Evolutionary conservation across 768 basidiomycete species (phyloP).

Genomic region (Tephrocybe sp.): DNA sequence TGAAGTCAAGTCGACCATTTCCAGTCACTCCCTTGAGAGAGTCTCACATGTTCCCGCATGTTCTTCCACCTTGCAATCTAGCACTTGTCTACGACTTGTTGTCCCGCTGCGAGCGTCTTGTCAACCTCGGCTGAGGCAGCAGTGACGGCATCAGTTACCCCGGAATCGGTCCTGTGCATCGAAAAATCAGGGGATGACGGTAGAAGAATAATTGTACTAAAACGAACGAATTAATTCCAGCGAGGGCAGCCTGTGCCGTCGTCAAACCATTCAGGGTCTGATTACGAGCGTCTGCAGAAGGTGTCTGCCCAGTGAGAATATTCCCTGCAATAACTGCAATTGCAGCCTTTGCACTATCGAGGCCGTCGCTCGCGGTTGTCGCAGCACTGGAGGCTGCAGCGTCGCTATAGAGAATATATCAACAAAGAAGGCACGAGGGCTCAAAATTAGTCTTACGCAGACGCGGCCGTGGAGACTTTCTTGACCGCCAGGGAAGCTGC

Average conservation of each 20-base stretch:
- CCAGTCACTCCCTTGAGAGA: background rate
- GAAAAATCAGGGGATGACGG: background rate
- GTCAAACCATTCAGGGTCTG: slow-evolving; percentile 21
- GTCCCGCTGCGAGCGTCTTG: slow-evolving; percentile 23
- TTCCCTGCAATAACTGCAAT: slow-evolving; percentile 24
- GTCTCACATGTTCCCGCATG: background rate
- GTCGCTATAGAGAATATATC: slow-evolving; percentile 16
- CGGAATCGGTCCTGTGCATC: slow-evolving; percentile 20
- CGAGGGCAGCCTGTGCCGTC: slow-evolving; percentile 21
- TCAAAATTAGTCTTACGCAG: slow-evolving; percentile 11
- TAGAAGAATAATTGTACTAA: too few species aligned
- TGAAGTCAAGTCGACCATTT: background rate
- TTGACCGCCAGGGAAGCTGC: slow-evolving; percentile 13
- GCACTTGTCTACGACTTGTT: slow-evolving; percentile 22
- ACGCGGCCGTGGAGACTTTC: slow-evolving; percentile 13
- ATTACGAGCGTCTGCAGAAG: slow-evolving; percentile 24
- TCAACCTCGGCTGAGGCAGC: slow-evolving; percentile 18
- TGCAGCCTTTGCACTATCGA: slow-evolving; percentile 22
- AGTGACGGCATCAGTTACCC: slow-evolving; percentile 19
- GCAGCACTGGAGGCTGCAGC: slow-evolving; percentile 21
- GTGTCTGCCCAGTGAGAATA: slow-evolving; percentile 17
- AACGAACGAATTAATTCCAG: slow-evolving; percentile 24
- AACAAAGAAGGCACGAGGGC: background rate
- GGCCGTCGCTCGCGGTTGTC: slow-evolving; percentile 19
- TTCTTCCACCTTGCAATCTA: background rate